These are phyloP conservation scores for Rhizophagus prolifer DNA, from an alignment of 192 early-diverging fungal genomes.

Conservation along the genomic window DNA sequence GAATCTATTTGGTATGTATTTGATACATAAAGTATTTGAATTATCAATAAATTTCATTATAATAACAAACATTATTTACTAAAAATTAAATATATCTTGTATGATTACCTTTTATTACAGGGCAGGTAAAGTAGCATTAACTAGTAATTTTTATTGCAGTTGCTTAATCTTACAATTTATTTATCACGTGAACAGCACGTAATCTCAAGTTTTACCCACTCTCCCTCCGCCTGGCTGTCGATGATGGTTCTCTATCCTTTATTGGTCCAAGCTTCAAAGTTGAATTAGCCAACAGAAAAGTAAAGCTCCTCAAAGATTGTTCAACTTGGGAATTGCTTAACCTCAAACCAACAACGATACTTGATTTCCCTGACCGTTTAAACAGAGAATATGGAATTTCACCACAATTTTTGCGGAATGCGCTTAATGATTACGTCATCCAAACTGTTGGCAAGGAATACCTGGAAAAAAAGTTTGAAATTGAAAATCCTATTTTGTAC, in stretches of 20 bases:
- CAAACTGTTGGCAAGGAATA: constrained; percentile 4
- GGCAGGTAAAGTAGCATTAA: background rate
- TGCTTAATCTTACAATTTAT: too few species aligned
- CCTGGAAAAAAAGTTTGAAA: background rate
- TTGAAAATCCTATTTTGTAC: background rate
- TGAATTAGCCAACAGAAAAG: background rate
- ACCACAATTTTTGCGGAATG: background rate
- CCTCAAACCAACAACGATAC: background rate
- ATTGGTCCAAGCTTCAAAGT: constrained; percentile 4
- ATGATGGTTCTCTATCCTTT: constrained; percentile 3
- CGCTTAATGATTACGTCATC: background rate
- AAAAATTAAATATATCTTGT: background rate
- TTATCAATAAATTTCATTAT: too few species aligned
- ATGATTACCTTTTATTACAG: background rate
- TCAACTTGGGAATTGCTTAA: background rate
- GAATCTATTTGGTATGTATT: constrained; percentile 12
- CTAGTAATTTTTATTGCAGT: too few species aligned
- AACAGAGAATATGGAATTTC: background rate
- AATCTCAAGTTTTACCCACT: constrained; percentile 4
- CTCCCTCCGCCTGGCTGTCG: background rate
- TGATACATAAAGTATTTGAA: background rate
- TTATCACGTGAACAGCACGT: background rate
- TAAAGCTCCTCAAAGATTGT: background rate
- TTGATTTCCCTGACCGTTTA: background rate
- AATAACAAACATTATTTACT: too few species aligned